These are phyloP conservation scores for Xylaria venustula DNA, from an alignment of 495 filamentous ascomycete genomes.

Conservation along the genomic window DNA sequence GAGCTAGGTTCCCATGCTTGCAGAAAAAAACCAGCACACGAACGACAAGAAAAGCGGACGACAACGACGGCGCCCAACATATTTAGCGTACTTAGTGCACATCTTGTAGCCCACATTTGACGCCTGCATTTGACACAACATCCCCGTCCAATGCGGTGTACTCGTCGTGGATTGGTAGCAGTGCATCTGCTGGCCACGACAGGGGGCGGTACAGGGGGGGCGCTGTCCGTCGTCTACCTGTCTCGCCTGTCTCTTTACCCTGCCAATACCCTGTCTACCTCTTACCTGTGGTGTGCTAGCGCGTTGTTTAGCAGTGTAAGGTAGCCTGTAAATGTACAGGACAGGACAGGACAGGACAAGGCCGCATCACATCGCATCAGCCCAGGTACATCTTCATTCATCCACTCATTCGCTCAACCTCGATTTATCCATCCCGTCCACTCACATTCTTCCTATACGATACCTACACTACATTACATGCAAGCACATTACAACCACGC, in stretches of 20 bases:
- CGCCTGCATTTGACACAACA: background rate
- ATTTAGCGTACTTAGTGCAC: background rate
- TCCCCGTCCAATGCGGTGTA: slow-evolving; percentile 7
- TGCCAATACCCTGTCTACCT: no score
- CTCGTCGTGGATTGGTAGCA: slow-evolving; percentile 5
- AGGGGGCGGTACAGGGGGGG: no score
- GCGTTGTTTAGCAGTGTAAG: no score
- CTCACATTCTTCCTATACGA: background rate
- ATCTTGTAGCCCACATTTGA: background rate
- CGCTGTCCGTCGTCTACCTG: no score
- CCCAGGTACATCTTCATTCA: slow-evolving; percentile 14
- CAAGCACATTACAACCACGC: no score
- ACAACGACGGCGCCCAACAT: slow-evolving; percentile 11
- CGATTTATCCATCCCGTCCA: slow-evolving; percentile 7
- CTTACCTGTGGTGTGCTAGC: no score
- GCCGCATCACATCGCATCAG: no score
- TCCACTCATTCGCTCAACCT: slow-evolving; percentile 11
- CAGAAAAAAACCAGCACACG: slow-evolving; percentile 11
- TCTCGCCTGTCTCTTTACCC: no score
- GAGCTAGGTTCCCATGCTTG: no score
- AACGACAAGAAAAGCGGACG: slow-evolving; percentile 10
- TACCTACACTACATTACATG: background rate
- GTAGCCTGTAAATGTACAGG: no score
- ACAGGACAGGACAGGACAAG: no score
- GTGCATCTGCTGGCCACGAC: slow-evolving; percentile 11